These are phyloP conservation scores for Millerago galiae DNA, from an alignment of 805 yeast species.

Conservation along the genomic window DNA sequence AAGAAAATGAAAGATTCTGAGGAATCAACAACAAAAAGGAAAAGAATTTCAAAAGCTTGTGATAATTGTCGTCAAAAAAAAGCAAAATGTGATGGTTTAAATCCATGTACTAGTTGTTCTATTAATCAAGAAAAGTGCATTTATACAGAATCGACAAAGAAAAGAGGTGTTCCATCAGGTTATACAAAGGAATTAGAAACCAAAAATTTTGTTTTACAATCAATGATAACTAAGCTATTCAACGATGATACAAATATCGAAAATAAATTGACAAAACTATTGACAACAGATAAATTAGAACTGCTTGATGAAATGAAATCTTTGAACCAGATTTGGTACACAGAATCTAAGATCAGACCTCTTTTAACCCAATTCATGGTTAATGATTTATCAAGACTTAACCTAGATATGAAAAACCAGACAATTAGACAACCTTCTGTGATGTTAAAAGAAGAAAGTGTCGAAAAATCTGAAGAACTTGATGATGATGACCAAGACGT, in stretches of 20 bases:
- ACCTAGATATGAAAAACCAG: not conserved
- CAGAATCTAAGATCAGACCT: not conserved
- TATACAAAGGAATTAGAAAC: conserved; percentile 1
- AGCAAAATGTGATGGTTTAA: conserved; percentile 2
- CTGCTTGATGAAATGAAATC: not conserved
- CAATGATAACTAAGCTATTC: not conserved
- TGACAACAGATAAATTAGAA: not conserved
- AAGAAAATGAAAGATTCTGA: not conserved
- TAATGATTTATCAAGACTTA: not conserved
- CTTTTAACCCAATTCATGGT: not conserved
- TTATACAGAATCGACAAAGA: not conserved
- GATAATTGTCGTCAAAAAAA: conserved; percentile 1
- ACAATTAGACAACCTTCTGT: not conserved
- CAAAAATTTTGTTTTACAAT: not conserved
- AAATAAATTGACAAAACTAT: not conserved
- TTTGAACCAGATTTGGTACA: not conserved
- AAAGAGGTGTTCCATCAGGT: conserved; percentile 2
- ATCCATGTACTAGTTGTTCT: conserved; percentile 1
- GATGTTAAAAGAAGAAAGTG: not conserved
- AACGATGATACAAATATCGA: not conserved
- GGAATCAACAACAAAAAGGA: not conserved
- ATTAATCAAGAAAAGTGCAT: not conserved
- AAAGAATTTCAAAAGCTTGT: conserved; percentile 17
- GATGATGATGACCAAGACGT: not conserved
- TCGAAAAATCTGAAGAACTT: not conserved